Evolutionary conservation across 2,329 filamentous ascomycete genomes (phyloP).

Genomic region (Fusarium paranaense): DNA sequence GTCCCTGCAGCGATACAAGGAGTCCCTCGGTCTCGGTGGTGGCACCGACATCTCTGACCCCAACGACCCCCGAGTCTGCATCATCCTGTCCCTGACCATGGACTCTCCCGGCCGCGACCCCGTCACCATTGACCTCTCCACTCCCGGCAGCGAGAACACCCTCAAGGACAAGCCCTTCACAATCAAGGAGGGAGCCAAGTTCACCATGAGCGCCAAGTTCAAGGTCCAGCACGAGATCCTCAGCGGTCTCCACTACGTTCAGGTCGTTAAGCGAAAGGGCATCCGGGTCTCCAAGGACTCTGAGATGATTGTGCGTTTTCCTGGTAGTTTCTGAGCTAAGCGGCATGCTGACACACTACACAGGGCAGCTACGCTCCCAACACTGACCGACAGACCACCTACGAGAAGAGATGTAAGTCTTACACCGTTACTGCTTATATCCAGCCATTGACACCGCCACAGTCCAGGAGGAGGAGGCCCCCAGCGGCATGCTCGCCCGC

Average conservation of each 20-base stretch:
- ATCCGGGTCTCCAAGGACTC: conserved; percentile 91
- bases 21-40: conserved; percentile 88
- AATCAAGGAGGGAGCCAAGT: conserved; percentile 95
- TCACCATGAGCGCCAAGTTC: conserved; percentile 95
- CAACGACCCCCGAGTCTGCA: conserved; percentile 88
- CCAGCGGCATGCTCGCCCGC: conserved; percentile 88
- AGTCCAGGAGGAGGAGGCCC: conserved; percentile 94
- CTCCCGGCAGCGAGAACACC: conserved; percentile 76
- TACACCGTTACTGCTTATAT: background rate
- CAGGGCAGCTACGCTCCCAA: conserved; percentile 94
- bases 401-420: conserved; percentile 90
- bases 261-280: conserved; percentile 91
- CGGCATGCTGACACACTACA: conserved; percentile 38
- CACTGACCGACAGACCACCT: conserved; percentile 85
- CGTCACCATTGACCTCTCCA: conserved; percentile 88
- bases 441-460: conserved; percentile 8
- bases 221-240: conserved; percentile 97
- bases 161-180: conserved; percentile 95
- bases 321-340: background rate
- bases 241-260: conserved; percentile 94
- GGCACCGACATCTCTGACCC: conserved; percentile 79
- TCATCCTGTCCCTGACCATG: conserved; percentile 91
- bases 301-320: conserved; percentile 91
- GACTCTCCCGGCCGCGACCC: conserved; percentile 85
- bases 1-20: conserved; percentile 96